Evolutionary conservation across 1,284 basidiomycete genomes (phyloP).

Genomic region (Leccinum brunneo-olivaceum): DNA sequence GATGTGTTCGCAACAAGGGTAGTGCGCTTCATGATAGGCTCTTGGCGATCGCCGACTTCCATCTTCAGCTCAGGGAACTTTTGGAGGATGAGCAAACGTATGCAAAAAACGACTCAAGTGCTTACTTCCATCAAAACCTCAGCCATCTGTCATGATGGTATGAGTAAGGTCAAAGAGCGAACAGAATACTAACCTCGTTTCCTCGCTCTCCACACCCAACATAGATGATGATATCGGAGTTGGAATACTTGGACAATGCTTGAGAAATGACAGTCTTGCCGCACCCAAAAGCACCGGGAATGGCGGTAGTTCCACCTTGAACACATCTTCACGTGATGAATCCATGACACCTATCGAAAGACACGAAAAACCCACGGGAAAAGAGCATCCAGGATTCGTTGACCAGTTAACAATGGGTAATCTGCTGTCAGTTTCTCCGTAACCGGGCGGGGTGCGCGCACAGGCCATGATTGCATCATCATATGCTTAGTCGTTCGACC

Average conservation of each 20-base stretch:
- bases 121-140: slow-evolving; percentile 91
- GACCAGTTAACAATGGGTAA: slow-evolving; percentile 90
- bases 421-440: slow-evolving; percentile 92
- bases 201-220: slow-evolving; percentile 96
- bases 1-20: slow-evolving; percentile 99
- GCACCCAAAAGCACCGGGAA: slow-evolving; percentile 98
- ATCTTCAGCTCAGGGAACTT: slow-evolving; percentile 95
- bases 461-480: slow-evolving; percentile 98
- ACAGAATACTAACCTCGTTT: slow-evolving; percentile 57
- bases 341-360: neutral
- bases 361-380: slow-evolving; percentile 69
- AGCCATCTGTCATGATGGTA: slow-evolving; percentile 68
- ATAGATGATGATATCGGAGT: slow-evolving; percentile 99
- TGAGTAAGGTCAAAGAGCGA: slow-evolving; percentile 5
- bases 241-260: slow-evolving; percentile 98
- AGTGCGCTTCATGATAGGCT: slow-evolving; percentile 99
- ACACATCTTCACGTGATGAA: slow-evolving; percentile 61
- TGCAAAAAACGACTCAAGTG: slow-evolving; percentile 1
- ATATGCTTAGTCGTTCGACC: slow-evolving; percentile 92
- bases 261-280: slow-evolving; percentile 97
- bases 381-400: slow-evolving; percentile 94
- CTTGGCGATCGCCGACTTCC: slow-evolving; percentile 86
- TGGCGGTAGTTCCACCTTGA: slow-evolving; percentile 98
- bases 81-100: slow-evolving; percentile 10
- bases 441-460: slow-evolving; percentile 94